Base-by-base conservation (phyloP, 352 stramenopile species). In the Pythium chondricola region DNA sequence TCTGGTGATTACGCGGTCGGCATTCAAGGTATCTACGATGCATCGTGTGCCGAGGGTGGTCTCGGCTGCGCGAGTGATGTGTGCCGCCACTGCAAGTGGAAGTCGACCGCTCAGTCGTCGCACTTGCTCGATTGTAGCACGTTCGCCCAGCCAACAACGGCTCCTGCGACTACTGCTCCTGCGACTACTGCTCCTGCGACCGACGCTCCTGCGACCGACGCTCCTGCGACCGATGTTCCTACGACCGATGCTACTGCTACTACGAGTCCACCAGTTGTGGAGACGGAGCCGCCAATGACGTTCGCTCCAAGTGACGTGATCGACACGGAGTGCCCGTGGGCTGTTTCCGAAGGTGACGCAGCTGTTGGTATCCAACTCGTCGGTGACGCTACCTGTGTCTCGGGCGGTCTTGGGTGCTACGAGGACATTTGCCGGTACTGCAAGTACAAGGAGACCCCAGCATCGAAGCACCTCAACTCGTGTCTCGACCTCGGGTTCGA, bases 331-430 rank as follows among this genome's bases (percentile, higher is more conserved):
- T 49, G 48, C 24, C 38, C 39, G 6, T 43, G 33, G 10, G n/a
- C 39, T 7, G 49, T 49, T 3, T 39, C 49, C 6, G 49, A 49
- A 5, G 50, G 64, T 10, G 64, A 73, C 43, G 46, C 52, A 36
- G 60, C 52, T 31, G 61, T 69, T 17, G 58, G 68, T 2, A 67
- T 74, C 20, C 30, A 67, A 10, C 57, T 70, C 32, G 32, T 65
- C 31, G 56, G 52, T 2, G 67, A 77, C 39, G 20, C 48, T 2
- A 52, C 46, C 1, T 74, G 67, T 29, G 43, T 32, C 4, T 38
- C 40, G 1, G 67, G 67, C 39, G 67, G 67, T 3, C 16, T 77
- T n/a, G 67, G 67, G 0, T 81, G 70, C 45, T 71, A 67, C 17
- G 47, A 66, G 29, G 47, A 69, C 36, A 17, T 60, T 18, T 77